Evolutionary conservation across 208 protist genomes (phyloP).

Genomic region (Trypanosoma avium): DNA sequence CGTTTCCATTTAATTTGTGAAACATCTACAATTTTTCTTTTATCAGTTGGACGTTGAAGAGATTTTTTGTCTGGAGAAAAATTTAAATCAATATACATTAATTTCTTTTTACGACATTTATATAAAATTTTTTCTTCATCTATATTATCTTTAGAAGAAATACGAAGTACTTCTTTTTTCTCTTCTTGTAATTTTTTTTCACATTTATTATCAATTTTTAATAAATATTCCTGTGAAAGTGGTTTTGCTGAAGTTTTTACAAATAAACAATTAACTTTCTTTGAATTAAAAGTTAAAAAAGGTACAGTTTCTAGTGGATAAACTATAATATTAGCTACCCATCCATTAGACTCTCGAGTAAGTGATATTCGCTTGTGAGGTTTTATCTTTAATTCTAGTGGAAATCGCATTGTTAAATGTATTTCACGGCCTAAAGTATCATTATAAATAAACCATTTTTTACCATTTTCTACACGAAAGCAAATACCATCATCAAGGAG

Average conservation of each 20-base stretch:
- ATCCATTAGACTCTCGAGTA: conserved; percentile 33
- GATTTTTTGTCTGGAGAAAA: conserved; percentile 39
- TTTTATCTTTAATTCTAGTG: conserved; percentile 34
- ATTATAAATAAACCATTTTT: conserved; percentile 81
- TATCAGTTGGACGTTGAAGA: conserved; percentile 30
- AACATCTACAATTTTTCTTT: conserved; percentile 29
- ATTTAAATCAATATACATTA: conserved; percentile 51
- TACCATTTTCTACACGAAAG: conserved; percentile 30
- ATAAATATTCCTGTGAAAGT: conserved; percentile 1
- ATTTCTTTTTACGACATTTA: conserved; percentile 39
- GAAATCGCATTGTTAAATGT: conserved; percentile 67
- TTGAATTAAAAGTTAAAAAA: conserved; percentile 21
- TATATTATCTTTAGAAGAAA: background rate
- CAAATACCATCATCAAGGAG: background rate
- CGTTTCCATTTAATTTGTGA: conserved; percentile 54
- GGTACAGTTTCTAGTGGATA: conserved; percentile 72
- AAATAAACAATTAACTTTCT: too few relatives aligned
- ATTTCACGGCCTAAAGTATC: conserved; percentile 63
- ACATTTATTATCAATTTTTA: background rate
- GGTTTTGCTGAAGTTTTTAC: background rate
- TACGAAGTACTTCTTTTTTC: background rate
- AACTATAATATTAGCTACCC: conserved; percentile 48
- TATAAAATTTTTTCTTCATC: conserved; percentile 33
- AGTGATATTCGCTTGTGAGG: conserved; percentile 58
- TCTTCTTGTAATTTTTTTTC: background rate